phyloP scores from a whole-genome alignment of 352 stramenopile species.

The Globisporangium canariense region DNA sequence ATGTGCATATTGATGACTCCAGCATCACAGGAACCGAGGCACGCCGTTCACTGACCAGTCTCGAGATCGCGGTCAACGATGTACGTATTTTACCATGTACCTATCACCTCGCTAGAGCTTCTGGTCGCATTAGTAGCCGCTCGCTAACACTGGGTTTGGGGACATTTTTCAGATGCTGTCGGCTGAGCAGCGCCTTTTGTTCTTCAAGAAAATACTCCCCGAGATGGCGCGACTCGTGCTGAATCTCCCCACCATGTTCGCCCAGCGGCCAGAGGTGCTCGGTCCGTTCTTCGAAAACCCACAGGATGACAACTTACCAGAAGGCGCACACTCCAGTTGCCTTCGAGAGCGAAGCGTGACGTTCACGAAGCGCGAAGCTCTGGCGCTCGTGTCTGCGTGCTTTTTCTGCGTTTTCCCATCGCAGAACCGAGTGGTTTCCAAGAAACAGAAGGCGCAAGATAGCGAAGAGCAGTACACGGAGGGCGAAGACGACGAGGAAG shows the following conservation, averaged over 20 bases:
- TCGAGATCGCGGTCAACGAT: conserved; percentile 36
- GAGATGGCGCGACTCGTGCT: conserved; percentile 48
- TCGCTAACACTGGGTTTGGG: not conserved
- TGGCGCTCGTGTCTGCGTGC: conserved; percentile 47
- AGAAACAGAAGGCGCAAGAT: conserved; percentile 8
- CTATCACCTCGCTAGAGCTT: not conserved
- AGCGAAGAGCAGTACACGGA: not conserved
- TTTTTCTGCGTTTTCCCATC: conserved; percentile 67
- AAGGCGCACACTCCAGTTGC: not conserved
- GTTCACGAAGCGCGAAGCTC: conserved; percentile 43
- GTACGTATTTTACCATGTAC: conserved; percentile 11
- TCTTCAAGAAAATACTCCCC: conserved; percentile 49
- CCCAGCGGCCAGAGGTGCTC: conserved; percentile 31
- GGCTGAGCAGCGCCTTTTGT: conserved; percentile 20
- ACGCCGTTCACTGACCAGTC: conserved; percentile 30
- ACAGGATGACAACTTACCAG: not conserved
- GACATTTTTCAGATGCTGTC: conserved; percentile 34
- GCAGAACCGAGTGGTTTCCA: conserved; percentile 24
- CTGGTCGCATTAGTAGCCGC: not conserved
- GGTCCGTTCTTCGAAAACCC: conserved; percentile 19
- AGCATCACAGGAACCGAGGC: conserved; percentile 30
- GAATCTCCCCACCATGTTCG: conserved; percentile 48
- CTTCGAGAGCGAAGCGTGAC: conserved; percentile 22
- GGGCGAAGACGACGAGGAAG: conserved; percentile 2
- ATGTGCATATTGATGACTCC: conserved; percentile 7